Conservation (phyloP, 2,329 filamentous ascomycete genomes). For the Xylariaceae sp. region DNA sequence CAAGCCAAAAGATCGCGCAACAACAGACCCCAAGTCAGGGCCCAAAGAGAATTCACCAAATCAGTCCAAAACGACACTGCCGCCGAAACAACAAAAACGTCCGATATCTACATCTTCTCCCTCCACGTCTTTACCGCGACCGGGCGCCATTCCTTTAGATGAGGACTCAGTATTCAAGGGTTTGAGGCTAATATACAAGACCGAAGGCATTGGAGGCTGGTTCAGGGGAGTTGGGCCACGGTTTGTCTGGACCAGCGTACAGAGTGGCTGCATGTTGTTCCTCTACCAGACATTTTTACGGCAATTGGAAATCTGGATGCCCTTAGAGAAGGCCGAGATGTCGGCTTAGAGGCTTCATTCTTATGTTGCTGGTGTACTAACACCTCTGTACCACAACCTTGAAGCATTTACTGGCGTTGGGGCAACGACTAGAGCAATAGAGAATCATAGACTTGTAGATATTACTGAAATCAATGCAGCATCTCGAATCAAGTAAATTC, state of each 20-base stretch:
- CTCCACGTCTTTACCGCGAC: conserved; percentile 74
- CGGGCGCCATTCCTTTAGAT: conserved; percentile 74
- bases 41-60: conserved; percentile 18
- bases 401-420: conserved; percentile 29
- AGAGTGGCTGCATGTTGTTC: conserved; percentile 95
- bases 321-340: conserved; percentile 28
- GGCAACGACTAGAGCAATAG: conserved; percentile 14
- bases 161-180: conserved; percentile 87
- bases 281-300: conserved; percentile 85
- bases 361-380: conserved; percentile 11
- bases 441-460: conserved; percentile 10
- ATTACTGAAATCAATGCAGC: conserved; percentile 11
- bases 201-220: conserved; percentile 84
- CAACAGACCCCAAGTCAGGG: conserved; percentile 19
- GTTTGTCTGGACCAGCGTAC: conserved; percentile 94
- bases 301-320: conserved; percentile 58
- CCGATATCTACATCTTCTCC: conserved; percentile 87
- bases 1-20: conserved; percentile 20
- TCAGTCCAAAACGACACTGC: conserved; percentile 23
- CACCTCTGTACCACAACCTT: conserved; percentile 11
- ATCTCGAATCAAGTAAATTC: conserved; percentile 12
- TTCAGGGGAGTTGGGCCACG: conserved; percentile 93
- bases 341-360: conserved; percentile 13
- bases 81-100: conserved; percentile 53
- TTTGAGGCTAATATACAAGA: conserved; percentile 80